Conservation (phyloP, 169 alveolate species). For the Cyclospora cayetanensis region DNA sequence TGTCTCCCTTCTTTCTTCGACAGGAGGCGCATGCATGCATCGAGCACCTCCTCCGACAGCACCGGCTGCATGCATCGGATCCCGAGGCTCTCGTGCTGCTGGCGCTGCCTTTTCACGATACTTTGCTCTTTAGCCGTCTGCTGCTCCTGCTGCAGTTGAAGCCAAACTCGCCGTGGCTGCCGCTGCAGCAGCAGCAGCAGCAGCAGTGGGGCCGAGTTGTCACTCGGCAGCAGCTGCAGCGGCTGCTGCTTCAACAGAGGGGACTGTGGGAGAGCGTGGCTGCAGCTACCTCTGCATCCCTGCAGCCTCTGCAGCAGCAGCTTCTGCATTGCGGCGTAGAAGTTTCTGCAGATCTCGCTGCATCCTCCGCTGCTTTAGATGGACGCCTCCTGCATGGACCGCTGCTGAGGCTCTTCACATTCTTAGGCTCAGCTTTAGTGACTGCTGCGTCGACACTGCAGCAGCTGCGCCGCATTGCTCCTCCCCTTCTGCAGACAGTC, state of each 20-base stretch:
- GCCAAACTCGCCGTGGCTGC: conserved; percentile 31
- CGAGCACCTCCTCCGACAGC: conserved; percentile 43
- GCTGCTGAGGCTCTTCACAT: conserved; percentile 42
- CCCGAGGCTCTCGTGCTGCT: conserved; percentile 38
- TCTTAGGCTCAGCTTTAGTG: conserved; percentile 8
- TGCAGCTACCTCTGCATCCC: conserved; percentile 41
- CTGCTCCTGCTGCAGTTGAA: conserved; percentile 51
- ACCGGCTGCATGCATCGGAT: neutral
- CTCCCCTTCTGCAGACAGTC: conserved; percentile 53
- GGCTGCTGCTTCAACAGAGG: conserved; percentile 23
- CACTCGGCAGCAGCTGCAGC: conserved; percentile 35
- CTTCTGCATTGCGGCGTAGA: conserved; percentile 40
- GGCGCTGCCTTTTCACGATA: neutral
- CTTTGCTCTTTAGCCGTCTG: conserved; percentile 5
- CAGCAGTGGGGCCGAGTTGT: neutral
- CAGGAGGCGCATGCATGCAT: conserved; percentile 18
- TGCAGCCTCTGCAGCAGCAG: conserved; percentile 48
- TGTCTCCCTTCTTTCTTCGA: neutral
- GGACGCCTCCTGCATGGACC: conserved; percentile 25
- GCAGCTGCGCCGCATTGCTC: conserved; percentile 32
- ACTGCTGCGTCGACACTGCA: neutral
- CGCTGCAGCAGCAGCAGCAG: conserved; percentile 58
- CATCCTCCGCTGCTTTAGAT: conserved; percentile 24
- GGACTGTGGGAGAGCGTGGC: conserved; percentile 3
- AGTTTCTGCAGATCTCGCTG: conserved; percentile 5